These are phyloP conservation scores for Citrus glauca DNA, from an alignment of 345 rosid genomes.

Conservation along the genomic window DNA sequence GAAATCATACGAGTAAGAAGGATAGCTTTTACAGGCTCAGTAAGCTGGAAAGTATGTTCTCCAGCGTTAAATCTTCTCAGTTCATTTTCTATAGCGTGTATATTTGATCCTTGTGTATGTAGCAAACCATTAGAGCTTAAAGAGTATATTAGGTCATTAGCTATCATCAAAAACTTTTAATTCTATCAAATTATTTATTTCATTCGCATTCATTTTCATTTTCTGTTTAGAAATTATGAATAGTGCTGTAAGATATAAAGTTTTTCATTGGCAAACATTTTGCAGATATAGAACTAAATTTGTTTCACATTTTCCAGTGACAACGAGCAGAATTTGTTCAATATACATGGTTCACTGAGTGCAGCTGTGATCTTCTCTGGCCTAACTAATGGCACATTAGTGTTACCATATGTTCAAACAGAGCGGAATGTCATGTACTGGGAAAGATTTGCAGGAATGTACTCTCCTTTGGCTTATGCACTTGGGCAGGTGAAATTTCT, in stretches of 20 bases:
- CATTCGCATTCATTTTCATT: not conserved
- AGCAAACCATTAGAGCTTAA: not conserved
- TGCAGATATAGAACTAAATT: not conserved
- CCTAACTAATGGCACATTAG: not conserved
- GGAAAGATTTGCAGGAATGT: slow-evolving; percentile 1
- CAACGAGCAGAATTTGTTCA: not conserved
- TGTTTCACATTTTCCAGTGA: not conserved
- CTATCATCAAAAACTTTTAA: not conserved
- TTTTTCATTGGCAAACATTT: not conserved
- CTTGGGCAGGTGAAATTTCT: not conserved
- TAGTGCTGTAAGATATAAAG: not conserved
- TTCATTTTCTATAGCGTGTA: not conserved
- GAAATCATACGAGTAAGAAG: not conserved
- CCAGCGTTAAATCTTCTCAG: too few species aligned
- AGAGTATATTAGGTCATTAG: not conserved
- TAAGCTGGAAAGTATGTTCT: not conserved
- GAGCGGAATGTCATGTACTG: not conserved
- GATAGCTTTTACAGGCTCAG: not conserved
- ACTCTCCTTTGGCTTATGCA: slow-evolving; percentile 2
- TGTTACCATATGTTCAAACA: not conserved
- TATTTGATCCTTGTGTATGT: not conserved
- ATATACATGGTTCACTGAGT: not conserved
- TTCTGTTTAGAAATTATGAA: not conserved
- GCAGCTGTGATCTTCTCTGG: not conserved
- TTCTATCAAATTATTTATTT: too few species aligned